These are phyloP conservation scores for Allantophomopsis lycopodina DNA, from an alignment of 2,329 filamentous ascomycete genomes.

Conservation along the genomic window DNA sequence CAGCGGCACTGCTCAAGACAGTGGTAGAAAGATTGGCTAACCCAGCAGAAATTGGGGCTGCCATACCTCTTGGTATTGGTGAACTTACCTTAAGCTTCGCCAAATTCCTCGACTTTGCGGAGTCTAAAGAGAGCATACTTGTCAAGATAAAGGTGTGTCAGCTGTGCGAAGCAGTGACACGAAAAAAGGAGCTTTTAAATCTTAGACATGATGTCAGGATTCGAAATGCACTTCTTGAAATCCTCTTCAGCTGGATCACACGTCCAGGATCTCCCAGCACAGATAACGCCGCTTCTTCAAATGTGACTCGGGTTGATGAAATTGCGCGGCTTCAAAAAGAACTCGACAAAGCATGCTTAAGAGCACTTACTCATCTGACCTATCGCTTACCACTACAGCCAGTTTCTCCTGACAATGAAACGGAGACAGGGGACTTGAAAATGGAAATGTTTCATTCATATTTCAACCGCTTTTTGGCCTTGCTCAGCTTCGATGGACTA, in stretches of 20 bases:
- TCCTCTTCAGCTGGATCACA: constrained; percentile 56
- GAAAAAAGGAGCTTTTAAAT: constrained; percentile 54
- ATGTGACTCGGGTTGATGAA: constrained; percentile 39
- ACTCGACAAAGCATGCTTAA: constrained; percentile 51
- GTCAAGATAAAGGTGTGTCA: constrained; percentile 60
- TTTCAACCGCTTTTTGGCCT: constrained; percentile 54
- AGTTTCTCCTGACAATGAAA: constrained; percentile 50
- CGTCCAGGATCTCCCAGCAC: constrained; percentile 37
- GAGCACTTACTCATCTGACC: constrained; percentile 50
- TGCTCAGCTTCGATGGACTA: constrained; percentile 43
- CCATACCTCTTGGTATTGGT: constrained; percentile 50
- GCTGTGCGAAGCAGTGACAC: constrained; percentile 49
- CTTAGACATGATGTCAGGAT: constrained; percentile 56
- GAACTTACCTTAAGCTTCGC: constrained; percentile 51
- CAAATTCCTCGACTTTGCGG: constrained; percentile 43
- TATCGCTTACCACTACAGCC: constrained; percentile 54
- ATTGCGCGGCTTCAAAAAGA: constrained; percentile 44
- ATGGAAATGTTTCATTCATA: constrained; percentile 61
- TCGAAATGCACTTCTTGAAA: constrained; percentile 53
- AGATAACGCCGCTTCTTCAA: constrained; percentile 24
- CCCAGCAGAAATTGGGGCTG: constrained; percentile 45
- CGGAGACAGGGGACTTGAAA: constrained; percentile 53
- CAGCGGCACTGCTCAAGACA: constrained; percentile 46
- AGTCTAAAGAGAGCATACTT: constrained; percentile 36
- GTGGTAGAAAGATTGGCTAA: constrained; percentile 52